Evolutionary conservation across 23 red algal genomes (phyloP).

Genomic region (Gracilaria vermiculophylla): DNA sequence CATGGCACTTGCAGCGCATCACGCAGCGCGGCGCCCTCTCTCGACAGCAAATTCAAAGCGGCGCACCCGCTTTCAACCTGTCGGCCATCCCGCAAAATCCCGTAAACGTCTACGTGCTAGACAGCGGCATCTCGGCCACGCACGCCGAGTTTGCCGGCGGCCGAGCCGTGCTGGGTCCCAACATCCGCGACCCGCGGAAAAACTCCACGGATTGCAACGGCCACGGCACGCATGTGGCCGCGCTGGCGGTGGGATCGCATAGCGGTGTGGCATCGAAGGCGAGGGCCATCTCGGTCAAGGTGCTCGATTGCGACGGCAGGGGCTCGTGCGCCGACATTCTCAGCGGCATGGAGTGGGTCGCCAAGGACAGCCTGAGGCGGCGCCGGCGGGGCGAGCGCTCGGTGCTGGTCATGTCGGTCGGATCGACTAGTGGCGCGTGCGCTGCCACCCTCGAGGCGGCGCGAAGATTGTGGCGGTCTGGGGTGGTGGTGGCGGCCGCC

Average conservation of each 20-base stretch:
- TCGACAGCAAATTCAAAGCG: neutral
- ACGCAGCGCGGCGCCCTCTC: neutral
- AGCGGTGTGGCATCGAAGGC: neutral
- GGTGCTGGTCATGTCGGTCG: conserved; percentile 20
- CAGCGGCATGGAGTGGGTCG: conserved; percentile 33
- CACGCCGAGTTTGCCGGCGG: conserved; percentile 30
- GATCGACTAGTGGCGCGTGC: conserved; percentile 35
- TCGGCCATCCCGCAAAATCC: neutral
- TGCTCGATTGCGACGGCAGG: conserved; percentile 40
- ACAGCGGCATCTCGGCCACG: conserved; percentile 34
- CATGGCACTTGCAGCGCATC: neutral
- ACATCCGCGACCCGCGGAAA: conserved; percentile 6
- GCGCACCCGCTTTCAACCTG: neutral
- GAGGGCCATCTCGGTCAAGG: conserved; percentile 16
- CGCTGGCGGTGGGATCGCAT: conserved; percentile 9
- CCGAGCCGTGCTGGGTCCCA: conserved; percentile 1
- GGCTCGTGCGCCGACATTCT: conserved; percentile 47
- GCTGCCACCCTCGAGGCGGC: neutral
- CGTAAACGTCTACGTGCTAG: conserved; percentile 42
- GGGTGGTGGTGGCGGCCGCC: conserved; percentile 44
- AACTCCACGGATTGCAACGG: conserved; percentile 44
- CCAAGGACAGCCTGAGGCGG: neutral
- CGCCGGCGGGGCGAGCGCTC: conserved; percentile 17
- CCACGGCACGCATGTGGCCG: conserved; percentile 62
- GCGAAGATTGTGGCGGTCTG: conserved; percentile 2